Evolutionary conservation across 805 yeast species (phyloP).

Genomic region (Candida ovalis): DNA sequence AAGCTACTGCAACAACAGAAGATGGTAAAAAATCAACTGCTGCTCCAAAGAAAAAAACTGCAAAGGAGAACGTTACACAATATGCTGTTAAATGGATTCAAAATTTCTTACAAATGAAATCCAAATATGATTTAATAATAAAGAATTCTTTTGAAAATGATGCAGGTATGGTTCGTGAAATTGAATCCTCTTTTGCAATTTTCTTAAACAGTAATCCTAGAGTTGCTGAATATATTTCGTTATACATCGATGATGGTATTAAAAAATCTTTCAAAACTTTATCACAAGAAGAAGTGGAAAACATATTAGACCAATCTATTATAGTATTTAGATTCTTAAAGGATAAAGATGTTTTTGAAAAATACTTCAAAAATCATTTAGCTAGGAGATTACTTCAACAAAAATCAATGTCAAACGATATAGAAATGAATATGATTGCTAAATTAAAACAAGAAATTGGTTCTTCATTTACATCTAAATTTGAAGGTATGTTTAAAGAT

Average conservation of each 20-base stretch:
- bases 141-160: slow-evolving; percentile 47
- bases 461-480: slow-evolving; percentile 67
- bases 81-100: slow-evolving; percentile 71
- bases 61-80: slow-evolving; percentile 37
- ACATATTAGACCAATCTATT: slow-evolving; percentile 50
- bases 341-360: slow-evolving; percentile 86
- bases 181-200: slow-evolving; percentile 58
- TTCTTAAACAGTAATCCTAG: slow-evolving; percentile 51
- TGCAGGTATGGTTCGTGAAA: slow-evolving; percentile 45
- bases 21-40: slow-evolving; percentile 11
- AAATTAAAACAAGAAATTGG: slow-evolving; percentile 76
- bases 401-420: slow-evolving; percentile 45
- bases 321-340: slow-evolving; percentile 61
- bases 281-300: slow-evolving; percentile 43
- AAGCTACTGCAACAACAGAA: slow-evolving; percentile 7
- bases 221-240: slow-evolving; percentile 51
- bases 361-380: slow-evolving; percentile 77
- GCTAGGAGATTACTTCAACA: slow-evolving; percentile 70
- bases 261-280: slow-evolving; percentile 47
- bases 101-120: slow-evolving; percentile 47
- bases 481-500: slow-evolving; percentile 86
- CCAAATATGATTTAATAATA: slow-evolving; percentile 47
- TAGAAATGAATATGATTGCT: slow-evolving; percentile 66
- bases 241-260: slow-evolving; percentile 55
- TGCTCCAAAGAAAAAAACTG: slow-evolving; percentile 15